Base-by-base conservation (phyloP, 2,329 filamentous ascomycete genomes). In the Rasamsonia emersonii region DNA sequence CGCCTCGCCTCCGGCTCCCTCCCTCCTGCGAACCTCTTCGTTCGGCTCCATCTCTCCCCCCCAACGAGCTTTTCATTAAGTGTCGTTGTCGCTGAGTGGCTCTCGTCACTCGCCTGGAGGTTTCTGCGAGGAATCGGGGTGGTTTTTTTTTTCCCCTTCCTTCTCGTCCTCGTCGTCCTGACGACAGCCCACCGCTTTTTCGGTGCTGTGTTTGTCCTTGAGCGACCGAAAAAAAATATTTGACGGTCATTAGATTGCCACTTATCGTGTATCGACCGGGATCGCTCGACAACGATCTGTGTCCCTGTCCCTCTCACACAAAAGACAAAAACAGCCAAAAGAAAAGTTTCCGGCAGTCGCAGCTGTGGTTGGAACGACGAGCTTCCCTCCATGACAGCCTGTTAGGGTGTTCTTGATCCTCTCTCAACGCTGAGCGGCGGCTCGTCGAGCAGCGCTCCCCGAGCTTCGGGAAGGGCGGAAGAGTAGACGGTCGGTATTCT, bases 21-120 rank as follows among this genome's bases (percentile, higher is more conserved):
- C 18, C 19, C 28, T 39, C 36, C 37, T 35, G 34, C 40, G 32
- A 40, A 36, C 43, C 39, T 41, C 37, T 41, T 44, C 41, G 37
- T 40, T 42, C 34, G 35, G 37, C 35, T 36, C 31, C 29, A 18
- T 39, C 33, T 41, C 37, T 43, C 24, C 31, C 30, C 32, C 35
- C 28, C 50, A 59, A 62, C 63, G 63, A 67, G 61, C 63, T 66
- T 67, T 67, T 67, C 58, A 65, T 61, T 66, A 67, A 66, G 63
- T 61, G 56, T 67, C 62, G 63, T 66, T 63, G 52, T 32, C 46
- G 45, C 30, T 39, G 47, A 38, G 45, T 54, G 42, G 42, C 37
- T 39, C 36, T 38, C 45, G 40, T 42, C 38, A 36, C 42, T 47
- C 41, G 28, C 43, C 40, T 42, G n/a, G n/a, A n/a, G n/a, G n/a